These are phyloP conservation scores for Entonaema liquescens DNA, from an alignment of 495 filamentous ascomycete species.

Conservation along the genomic window DNA sequence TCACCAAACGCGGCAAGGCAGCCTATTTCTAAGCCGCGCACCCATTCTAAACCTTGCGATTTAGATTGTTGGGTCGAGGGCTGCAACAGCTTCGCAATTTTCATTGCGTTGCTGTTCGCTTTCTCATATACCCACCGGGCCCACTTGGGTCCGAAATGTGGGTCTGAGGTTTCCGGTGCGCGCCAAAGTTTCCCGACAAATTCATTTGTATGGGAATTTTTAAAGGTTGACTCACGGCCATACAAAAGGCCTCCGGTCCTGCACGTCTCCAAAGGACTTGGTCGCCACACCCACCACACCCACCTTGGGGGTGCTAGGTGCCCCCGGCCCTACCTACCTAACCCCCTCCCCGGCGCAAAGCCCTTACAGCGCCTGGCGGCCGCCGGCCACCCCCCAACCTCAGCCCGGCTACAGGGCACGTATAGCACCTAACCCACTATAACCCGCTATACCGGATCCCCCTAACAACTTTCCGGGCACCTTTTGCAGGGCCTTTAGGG, in stretches of 20 bases:
- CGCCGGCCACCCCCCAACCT: too few relatives aligned
- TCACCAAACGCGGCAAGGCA: too few relatives aligned
- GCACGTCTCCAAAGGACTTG: not conserved
- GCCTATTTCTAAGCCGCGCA: too few relatives aligned
- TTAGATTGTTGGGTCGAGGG: not conserved
- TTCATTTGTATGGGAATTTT: conserved; percentile 9
- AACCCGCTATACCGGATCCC: too few relatives aligned
- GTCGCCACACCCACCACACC: not conserved
- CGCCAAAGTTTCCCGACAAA: conserved; percentile 9
- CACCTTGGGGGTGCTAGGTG: not conserved
- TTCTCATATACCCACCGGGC: conserved; percentile 18
- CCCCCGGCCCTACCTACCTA: too few relatives aligned
- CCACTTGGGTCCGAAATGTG: not conserved
- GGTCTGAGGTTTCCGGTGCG: not conserved
- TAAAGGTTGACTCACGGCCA: conserved; percentile 1
- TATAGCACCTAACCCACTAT: too few relatives aligned
- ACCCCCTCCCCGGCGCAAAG: too few relatives aligned
- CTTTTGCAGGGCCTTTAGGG: not conserved
- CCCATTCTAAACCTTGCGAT: too few relatives aligned
- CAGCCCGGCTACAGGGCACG: too few relatives aligned
- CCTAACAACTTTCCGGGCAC: not conserved
- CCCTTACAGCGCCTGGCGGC: not conserved
- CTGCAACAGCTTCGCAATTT: not conserved
- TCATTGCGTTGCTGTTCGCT: not conserved
- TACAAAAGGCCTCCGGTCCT: not conserved